These are phyloP conservation scores for Zygosaccharomyces lentus DNA, from an alignment of 805 yeast species.

Conservation along the genomic window DNA sequence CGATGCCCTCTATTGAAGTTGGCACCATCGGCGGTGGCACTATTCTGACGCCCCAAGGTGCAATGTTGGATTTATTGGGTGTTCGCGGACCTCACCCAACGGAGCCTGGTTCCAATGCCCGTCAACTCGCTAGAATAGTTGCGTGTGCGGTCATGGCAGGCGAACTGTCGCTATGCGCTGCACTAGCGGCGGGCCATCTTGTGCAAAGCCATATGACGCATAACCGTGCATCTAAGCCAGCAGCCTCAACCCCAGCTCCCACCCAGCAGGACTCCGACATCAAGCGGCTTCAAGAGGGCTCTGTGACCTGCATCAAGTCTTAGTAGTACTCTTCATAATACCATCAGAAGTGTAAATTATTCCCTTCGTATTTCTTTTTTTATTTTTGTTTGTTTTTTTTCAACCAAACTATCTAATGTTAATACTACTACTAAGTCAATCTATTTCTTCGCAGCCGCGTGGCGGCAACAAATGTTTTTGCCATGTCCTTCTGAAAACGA, in stretches of 20 bases:
- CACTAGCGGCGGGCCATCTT: slow-evolving; percentile 96
- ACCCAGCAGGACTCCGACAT: slow-evolving; percentile 37
- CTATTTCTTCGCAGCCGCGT: neutral
- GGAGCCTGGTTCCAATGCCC: slow-evolving; percentile 90
- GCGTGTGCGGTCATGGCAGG: slow-evolving; percentile 96
- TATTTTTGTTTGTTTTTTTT: neutral
- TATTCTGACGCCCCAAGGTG: slow-evolving; percentile 91
- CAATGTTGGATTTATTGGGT: slow-evolving; percentile 91
- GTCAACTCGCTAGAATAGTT: slow-evolving; percentile 85
- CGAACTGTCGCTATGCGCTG: slow-evolving; percentile 89
- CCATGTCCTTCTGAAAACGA: neutral
- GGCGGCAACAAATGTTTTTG: neutral
- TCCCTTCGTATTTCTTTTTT: neutral
- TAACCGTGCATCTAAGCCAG: slow-evolving; percentile 56
- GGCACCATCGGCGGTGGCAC: slow-evolving; percentile 99
- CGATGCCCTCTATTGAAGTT: slow-evolving; percentile 98
- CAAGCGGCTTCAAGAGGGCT: slow-evolving; percentile 59
- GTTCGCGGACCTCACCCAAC: slow-evolving; percentile 95
- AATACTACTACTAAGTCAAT: neutral
- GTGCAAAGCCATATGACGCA: slow-evolving; percentile 97
- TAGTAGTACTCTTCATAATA: slow-evolving; percentile 22
- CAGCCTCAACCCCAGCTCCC: slow-evolving; percentile 30
- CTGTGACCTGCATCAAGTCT: slow-evolving; percentile 70
- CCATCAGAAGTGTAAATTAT: neutral
- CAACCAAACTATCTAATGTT: neutral